A percentile compares a stretch with the other conserved stretches of the same genome.
Conservation (phyloP, 1,284 basidiomycete species). For the Tilletiaria anomala region DNA sequence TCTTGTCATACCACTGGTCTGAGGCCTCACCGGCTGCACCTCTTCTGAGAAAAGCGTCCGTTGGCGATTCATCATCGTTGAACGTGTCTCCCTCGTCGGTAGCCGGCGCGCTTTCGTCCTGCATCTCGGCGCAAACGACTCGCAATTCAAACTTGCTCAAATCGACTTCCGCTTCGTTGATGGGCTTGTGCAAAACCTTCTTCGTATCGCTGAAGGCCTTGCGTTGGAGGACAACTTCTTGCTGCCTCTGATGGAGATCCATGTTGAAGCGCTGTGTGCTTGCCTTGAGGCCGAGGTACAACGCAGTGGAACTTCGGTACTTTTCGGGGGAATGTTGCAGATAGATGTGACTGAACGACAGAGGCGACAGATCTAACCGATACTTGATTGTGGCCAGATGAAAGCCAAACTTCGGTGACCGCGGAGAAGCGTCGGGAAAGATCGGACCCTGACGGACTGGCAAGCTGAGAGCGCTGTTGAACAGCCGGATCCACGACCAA, state of each 20-base stretch:
- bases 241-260: constrained; percentile 82
- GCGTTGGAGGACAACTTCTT: constrained; percentile 50
- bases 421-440: constrained; percentile 52
- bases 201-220: constrained; percentile 2
- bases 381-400: constrained; percentile 89
- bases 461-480: constrained; percentile 62
- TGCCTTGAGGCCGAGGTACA: constrained; percentile 69
- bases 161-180: constrained; percentile 81
- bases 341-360: constrained; percentile 80
- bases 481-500: constrained; percentile 78
- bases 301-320: constrained; percentile 63
- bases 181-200: constrained; percentile 55
- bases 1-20: constrained; percentile 14
- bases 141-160: constrained; percentile 65
- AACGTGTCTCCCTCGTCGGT: constrained; percentile 8
- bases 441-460: constrained; percentile 75
- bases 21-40: neutral
- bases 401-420: constrained; percentile 75
- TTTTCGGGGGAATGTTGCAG: constrained; percentile 59
- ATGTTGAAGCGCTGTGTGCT: constrained; percentile 66
- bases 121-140: constrained; percentile 51
- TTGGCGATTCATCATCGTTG: constrained; percentile 25
- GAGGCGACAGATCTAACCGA: constrained; percentile 58
- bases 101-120: neutral
- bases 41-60: constrained; percentile 9